Percentiles rank a stretch among this genome's conserved stretches.
Evolutionary conservation across 2,329 filamentous ascomycete genomes (phyloP).

Genomic region (Elsinoe ampelina): DNA sequence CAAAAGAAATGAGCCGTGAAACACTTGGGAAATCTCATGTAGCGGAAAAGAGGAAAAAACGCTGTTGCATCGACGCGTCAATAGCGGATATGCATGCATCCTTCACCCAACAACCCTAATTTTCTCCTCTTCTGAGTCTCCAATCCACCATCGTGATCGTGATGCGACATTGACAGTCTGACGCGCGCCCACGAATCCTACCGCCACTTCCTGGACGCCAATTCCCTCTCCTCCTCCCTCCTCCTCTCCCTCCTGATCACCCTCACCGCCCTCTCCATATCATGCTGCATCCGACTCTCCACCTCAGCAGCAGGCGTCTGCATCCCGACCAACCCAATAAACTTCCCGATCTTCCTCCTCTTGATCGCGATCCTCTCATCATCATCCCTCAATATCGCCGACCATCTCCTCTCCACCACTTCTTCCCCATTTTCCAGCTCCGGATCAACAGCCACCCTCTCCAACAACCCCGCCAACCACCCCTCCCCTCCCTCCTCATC

Average conservation of each 20-base stretch:
- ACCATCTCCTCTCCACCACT: background rate
- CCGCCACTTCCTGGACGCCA: constrained; percentile 24
- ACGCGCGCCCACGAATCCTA: too few relatives aligned
- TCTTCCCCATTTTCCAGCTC: background rate
- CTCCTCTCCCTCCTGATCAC: constrained; percentile 25
- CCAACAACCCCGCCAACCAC: background rate
- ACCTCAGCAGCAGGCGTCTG: constrained; percentile 44
- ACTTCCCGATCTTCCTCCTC: constrained; percentile 60
- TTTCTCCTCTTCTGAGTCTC: too few relatives aligned
- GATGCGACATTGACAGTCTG: too few relatives aligned
- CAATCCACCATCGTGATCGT: too few relatives aligned
- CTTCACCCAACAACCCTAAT: too few relatives aligned
- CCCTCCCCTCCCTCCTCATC: background rate
- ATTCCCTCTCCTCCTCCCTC: constrained; percentile 26
- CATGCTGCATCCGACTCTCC: constrained; percentile 31
- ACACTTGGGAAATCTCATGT: too few relatives aligned
- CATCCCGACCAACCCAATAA: constrained; percentile 61
- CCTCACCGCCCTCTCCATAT: constrained; percentile 25
- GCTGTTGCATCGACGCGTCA: too few relatives aligned
- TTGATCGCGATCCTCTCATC: constrained; percentile 43
- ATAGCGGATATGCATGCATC: too few relatives aligned
- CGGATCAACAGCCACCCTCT: background rate
- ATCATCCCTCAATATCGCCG: constrained; percentile 17
- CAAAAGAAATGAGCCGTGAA: too few relatives aligned
- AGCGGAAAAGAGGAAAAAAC: too few relatives aligned